Evolutionary conservation across 2,329 filamentous ascomycete genomes (phyloP).

Genomic region (Massarina eburnea): DNA sequence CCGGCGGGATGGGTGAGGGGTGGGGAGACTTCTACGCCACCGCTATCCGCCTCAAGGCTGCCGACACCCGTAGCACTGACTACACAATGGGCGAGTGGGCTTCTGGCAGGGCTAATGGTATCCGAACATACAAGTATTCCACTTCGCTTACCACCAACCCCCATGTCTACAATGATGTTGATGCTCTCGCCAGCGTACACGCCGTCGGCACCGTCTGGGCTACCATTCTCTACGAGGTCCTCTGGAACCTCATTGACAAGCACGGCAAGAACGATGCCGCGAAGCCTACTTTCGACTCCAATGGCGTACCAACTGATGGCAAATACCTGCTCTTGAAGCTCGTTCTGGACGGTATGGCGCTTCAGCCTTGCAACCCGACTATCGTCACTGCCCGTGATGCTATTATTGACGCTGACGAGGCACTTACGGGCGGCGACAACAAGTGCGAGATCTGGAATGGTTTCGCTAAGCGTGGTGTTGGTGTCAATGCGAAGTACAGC

Average conservation of each 20-base stretch:
- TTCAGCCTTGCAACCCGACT: constrained; percentile 60
- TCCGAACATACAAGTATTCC: constrained; percentile 56
- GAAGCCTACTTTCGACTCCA: constrained; percentile 46
- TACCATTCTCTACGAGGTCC: constrained; percentile 56
- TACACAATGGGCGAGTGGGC: constrained; percentile 58
- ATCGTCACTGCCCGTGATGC: constrained; percentile 57
- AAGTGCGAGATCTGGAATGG: constrained; percentile 56
- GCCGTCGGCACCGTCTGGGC: constrained; percentile 57
- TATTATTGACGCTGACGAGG: constrained; percentile 58
- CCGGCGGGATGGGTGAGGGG: constrained; percentile 61
- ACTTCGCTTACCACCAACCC: constrained; percentile 55
- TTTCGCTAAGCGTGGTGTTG: constrained; percentile 61
- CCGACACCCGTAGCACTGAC: constrained; percentile 50
- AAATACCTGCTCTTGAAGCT: constrained; percentile 57
- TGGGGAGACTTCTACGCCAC: constrained; percentile 61
- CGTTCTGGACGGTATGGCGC: constrained; percentile 54
- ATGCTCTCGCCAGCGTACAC: constrained; percentile 48
- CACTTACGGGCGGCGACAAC: constrained; percentile 56
- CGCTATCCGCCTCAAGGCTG: constrained; percentile 51
- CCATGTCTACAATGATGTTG: constrained; percentile 50
- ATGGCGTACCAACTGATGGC: constrained; percentile 56
- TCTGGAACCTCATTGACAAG: constrained; percentile 62
- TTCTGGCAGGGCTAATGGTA: constrained; percentile 47
- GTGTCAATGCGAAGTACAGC: constrained; percentile 34
- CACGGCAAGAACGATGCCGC: constrained; percentile 53